These are phyloP conservation scores for Leptographium wingfieldii DNA, from an alignment of 2,329 filamentous ascomycete species.

Conservation along the genomic window DNA sequence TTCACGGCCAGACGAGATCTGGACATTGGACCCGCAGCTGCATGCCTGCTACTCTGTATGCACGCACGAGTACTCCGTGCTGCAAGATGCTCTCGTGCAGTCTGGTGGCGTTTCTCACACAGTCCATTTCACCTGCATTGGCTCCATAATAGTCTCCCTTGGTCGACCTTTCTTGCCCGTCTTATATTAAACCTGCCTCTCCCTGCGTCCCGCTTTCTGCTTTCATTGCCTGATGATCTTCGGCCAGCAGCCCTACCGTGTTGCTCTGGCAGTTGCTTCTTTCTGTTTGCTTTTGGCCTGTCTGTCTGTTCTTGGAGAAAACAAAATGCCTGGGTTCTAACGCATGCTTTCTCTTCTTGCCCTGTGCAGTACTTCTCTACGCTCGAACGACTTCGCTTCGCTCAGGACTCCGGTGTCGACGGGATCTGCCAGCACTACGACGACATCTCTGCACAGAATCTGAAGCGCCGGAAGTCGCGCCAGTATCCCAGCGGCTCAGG, in stretches of 20 bases:
- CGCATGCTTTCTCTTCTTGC: constrained; percentile 2
- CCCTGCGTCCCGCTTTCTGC: background rate
- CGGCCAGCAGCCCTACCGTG: background rate
- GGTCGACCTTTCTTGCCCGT: too few species aligned
- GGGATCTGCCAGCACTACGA: constrained; percentile 24
- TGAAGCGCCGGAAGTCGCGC: constrained; percentile 18
- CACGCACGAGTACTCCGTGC: background rate
- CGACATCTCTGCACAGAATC: constrained; percentile 19
- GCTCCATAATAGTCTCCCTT: background rate
- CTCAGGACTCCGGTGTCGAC: constrained; percentile 29
- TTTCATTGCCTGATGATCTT: background rate
- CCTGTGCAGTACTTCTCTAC: constrained; percentile 55
- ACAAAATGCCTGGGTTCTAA: constrained; percentile 10
- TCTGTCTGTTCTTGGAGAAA: background rate
- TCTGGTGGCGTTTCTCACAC: background rate
- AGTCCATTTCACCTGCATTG: background rate
- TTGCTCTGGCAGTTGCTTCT: background rate
- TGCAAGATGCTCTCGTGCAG: too few species aligned
- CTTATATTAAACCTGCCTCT: background rate
- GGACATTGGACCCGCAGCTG: background rate
- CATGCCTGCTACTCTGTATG: background rate
- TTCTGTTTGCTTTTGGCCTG: background rate
- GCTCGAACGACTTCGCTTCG: constrained; percentile 56
- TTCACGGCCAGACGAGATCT: background rate
- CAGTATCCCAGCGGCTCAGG: constrained; percentile 20